Base-by-base conservation (phyloP, 2,329 filamentous ascomycete species). In the Arthrobotrys entomopaga region DNA sequence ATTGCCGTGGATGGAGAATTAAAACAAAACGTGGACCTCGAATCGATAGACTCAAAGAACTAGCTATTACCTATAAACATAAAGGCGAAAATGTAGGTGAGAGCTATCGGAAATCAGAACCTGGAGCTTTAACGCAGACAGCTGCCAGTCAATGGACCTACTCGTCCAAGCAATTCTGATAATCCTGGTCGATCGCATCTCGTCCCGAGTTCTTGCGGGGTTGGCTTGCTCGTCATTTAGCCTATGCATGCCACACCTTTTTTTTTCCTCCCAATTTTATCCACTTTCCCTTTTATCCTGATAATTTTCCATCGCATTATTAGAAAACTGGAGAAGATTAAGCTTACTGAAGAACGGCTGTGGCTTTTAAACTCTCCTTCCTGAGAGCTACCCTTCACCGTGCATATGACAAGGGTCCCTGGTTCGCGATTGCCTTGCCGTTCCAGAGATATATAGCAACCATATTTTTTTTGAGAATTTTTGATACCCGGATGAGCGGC, bases 201-300 rank as follows among this genome's bases (percentile, higher is more conserved):
- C 13, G 42, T 15, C 5, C 16, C 42, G 26, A 54, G 20, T 24
- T 54, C 26, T 54, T 54, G 52, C 24, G 52, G 52, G 52, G 52
- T 16, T 54, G 16, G 22, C 29, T 34, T 34, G 16, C 20, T 42
- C 15, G 8, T 3, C 40, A 22, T 72, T 72, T 60, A 72, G 67
- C 67, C 67, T 72, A 65, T 72, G 59, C 59, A 57, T 13, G 40
- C 43, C 42, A 50, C 42, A 46, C 42, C 42, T 26, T 48, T 16
- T 54, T 38, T 53, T 65, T n/a, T n/a, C n/a, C n/a, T n/a, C n/a
- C n/a, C 65, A 54, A 48, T 59, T 54, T 69, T 72, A 65, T 43
- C 59, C 67, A 65, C 67, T 65, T 70, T 65, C 34, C 59, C 60
- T 53, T 72, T 72, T 65, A 65, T 46, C 67, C 67, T 43, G 29